phyloP scores from a whole-genome alignment of 306 rosid genomes.

The peach (Prunus persica) region DNA sequence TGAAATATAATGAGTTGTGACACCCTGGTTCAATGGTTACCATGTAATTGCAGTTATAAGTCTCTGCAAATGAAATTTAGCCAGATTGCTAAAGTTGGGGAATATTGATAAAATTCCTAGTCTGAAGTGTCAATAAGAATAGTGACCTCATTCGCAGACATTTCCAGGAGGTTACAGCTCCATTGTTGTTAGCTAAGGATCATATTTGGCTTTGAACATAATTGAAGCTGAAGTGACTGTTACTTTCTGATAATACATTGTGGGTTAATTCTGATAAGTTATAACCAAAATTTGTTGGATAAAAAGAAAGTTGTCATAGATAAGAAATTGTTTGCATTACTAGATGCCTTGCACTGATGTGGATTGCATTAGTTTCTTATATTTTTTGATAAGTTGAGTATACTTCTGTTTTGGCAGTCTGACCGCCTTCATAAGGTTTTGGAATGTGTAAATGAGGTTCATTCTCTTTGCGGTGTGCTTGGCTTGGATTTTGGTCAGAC shows the following conservation, averaged over 20 bases:
- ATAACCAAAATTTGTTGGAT: background rate
- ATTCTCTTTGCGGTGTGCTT: conserved; percentile 81
- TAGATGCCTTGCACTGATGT: background rate
- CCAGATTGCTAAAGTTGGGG: background rate
- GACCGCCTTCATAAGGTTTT: conserved; percentile 89
- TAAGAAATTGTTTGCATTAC: background rate
- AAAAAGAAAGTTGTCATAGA: background rate
- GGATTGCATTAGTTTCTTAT: background rate
- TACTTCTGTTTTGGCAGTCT: conserved; percentile 47
- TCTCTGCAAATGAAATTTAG: background rate
- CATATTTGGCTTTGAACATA: background rate
- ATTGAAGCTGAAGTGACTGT: background rate
- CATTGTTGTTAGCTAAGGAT: background rate
- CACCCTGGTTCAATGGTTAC: conserved; percentile 2
- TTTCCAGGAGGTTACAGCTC: background rate
- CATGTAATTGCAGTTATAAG: background rate
- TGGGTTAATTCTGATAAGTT: background rate
- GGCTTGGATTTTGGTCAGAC: conserved; percentile 84
- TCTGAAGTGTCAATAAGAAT: background rate
- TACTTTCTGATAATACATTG: background rate
- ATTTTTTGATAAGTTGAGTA: background rate
- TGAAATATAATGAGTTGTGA: conserved; percentile 6
- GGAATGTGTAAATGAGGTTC: conserved; percentile 87
- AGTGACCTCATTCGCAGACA: background rate
- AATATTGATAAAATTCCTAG: background rate